Evolutionary conservation across 2,329 filamentous ascomycete genomes (phyloP).

Genomic region (Myriangium duriaei): DNA sequence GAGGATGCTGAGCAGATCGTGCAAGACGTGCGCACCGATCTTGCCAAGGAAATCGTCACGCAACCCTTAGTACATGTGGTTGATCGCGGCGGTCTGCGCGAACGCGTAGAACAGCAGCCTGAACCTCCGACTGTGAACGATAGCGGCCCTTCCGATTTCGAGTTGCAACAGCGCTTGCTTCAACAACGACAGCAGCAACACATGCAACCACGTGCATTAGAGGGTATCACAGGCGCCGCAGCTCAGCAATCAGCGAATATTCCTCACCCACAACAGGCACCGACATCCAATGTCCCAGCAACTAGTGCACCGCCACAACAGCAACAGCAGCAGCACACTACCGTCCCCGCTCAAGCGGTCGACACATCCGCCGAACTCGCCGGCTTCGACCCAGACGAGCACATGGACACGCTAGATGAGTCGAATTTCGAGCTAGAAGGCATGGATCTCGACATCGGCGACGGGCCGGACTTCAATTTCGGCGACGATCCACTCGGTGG

Average conservation of each 20-base stretch:
- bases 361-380: slow-evolving; percentile 4
- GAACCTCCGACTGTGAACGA: neutral
- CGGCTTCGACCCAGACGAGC: slow-evolving; percentile 10
- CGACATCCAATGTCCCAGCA: neutral
- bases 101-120: slow-evolving; percentile 13
- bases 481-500: slow-evolving; percentile 1
- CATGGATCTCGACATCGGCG: slow-evolving; percentile 12
- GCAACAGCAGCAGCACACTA: slow-evolving; percentile 3
- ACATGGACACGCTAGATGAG: slow-evolving; percentile 12
- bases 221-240: slow-evolving; percentile 31
- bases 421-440: slow-evolving; percentile 12
- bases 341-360: neutral
- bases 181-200: too few species aligned
- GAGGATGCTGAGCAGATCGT: slow-evolving; percentile 61
- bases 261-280: too few species aligned
- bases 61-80: slow-evolving; percentile 20
- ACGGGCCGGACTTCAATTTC: slow-evolving; percentile 9
- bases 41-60: slow-evolving; percentile 50
- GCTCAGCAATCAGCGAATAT: slow-evolving; percentile 50
- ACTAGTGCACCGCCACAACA: neutral
- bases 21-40: slow-evolving; percentile 56
- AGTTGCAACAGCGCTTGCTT: neutral
- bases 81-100: slow-evolving; percentile 24
- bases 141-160: neutral
- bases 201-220: slow-evolving; percentile 9